Conservation (phyloP, 352 stramenopile genomes). For the Elongisporangium prolatum region DNA sequence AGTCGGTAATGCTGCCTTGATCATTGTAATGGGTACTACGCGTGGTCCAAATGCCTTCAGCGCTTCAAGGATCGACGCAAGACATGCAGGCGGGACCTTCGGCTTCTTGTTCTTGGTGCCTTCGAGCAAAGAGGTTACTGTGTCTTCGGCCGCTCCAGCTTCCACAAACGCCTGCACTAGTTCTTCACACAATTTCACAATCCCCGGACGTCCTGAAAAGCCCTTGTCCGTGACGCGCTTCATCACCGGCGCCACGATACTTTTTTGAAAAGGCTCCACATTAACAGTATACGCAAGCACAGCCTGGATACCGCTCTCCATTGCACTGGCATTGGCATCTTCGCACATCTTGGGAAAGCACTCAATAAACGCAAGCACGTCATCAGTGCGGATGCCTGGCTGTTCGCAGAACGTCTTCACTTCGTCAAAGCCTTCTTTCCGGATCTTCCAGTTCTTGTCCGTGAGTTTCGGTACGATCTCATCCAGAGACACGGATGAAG, state of each 20-base stretch:
- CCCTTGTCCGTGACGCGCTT: conserved; percentile 78
- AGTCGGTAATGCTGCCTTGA: conserved; percentile 65
- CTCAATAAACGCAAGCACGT: conserved; percentile 46
- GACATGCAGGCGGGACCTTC: conserved; percentile 78
- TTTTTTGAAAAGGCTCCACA: conserved; percentile 64
- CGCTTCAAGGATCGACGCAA: conserved; percentile 52
- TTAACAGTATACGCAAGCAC: conserved; percentile 68
- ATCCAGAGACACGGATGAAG: conserved; percentile 30
- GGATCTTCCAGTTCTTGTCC: conserved; percentile 86
- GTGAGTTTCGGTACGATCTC: conserved; percentile 45
- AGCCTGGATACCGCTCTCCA: conserved; percentile 73
- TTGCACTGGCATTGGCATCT: conserved; percentile 73
- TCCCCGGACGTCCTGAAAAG: conserved; percentile 71
- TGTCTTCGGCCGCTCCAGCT: conserved; percentile 70
- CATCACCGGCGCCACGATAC: conserved; percentile 65
- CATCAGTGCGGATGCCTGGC: conserved; percentile 28
- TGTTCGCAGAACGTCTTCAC: conserved; percentile 63
- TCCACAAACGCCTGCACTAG: conserved; percentile 72
- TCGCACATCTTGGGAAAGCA: conserved; percentile 81
- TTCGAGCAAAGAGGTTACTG: conserved; percentile 67
- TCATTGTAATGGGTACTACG: conserved; percentile 54
- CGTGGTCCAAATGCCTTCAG: conserved; percentile 79
- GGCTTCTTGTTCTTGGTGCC: conserved; percentile 85
- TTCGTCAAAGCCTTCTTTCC: conserved; percentile 79
- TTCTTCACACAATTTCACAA: conserved; percentile 76